Percentiles rank a stretch among this genome's conserved stretches.
These are phyloP conservation scores for Sugiyamaella valdiviana DNA, from an alignment of 805 yeast species.

Conservation along the genomic window DNA sequence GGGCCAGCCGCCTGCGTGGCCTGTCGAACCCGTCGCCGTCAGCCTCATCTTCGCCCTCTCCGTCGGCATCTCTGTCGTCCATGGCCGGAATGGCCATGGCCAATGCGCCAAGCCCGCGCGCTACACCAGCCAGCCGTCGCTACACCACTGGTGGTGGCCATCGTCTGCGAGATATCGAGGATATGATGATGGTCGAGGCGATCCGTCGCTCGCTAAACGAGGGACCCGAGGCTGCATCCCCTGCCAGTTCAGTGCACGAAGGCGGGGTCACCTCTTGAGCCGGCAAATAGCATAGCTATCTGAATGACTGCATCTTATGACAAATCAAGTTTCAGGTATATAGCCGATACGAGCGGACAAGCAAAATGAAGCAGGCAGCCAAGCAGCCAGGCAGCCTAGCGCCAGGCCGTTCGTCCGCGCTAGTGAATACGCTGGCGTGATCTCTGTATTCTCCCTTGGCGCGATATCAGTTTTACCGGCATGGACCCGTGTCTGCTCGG, in stretches of 20 bases:
- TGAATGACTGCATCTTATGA: not conserved
- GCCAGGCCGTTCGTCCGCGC: too few species aligned
- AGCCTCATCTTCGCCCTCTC: slow-evolving; percentile 10
- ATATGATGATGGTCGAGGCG: slow-evolving; percentile 80
- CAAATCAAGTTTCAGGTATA: not conserved
- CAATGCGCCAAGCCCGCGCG: slow-evolving; percentile 3
- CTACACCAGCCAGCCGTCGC: slow-evolving; percentile 19
- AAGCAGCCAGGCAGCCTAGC: too few species aligned
- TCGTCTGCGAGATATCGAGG: slow-evolving; percentile 45
- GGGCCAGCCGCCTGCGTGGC: slow-evolving; percentile 7
- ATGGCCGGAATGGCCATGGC: slow-evolving; percentile 3
- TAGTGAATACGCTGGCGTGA: too few species aligned
- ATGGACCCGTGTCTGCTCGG: too few species aligned
- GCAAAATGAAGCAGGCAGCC: not conserved
- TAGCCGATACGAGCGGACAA: not conserved
- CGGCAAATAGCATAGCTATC: too few species aligned
- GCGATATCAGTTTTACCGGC: too few species aligned
- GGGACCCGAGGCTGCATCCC: not conserved
- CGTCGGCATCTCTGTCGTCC: slow-evolving; percentile 14
- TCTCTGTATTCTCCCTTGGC: too few species aligned
- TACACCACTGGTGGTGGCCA: slow-evolving; percentile 4
- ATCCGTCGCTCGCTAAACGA: slow-evolving; percentile 53
- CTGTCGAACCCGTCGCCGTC: slow-evolving; percentile 8
- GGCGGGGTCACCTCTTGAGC: too few species aligned
- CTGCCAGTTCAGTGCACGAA: not conserved